Evolutionary conservation across 345 rosid species (phyloP).

Genomic region (Cardamine occulta): DNA sequence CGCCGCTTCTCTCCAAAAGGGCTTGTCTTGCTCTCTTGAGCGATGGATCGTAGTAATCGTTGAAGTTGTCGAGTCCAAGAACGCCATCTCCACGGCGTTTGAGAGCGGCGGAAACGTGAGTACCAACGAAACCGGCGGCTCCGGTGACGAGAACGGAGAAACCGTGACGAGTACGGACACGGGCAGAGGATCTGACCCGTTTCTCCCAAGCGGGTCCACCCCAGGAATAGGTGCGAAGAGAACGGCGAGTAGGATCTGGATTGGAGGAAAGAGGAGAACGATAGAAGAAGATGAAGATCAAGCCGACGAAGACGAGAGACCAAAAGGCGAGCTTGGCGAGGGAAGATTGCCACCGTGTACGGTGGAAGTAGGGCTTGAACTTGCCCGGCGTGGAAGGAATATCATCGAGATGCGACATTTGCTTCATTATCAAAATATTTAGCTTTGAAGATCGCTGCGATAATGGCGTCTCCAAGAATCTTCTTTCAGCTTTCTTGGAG

Average conservation of each 20-base stretch:
- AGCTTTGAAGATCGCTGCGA: not conserved
- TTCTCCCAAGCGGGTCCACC: conserved; percentile 51
- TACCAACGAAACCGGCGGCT: conserved; percentile 65
- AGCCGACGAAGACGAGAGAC: conserved; percentile 73
- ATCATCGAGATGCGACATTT: conserved; percentile 72
- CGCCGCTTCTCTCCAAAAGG: conserved; percentile 49
- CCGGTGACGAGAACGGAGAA: conserved; percentile 57
- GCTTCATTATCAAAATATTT: conserved; percentile 1
- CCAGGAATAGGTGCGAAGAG: conserved; percentile 40
- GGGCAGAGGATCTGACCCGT: conserved; percentile 47
- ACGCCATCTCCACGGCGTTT: conserved; percentile 60
- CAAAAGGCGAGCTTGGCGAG: conserved; percentile 84
- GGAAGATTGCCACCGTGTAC: conserved; percentile 77
- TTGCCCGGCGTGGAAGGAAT: conserved; percentile 87
- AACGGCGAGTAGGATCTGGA: conserved; percentile 49
- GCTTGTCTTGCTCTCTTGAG: conserved; percentile 51
- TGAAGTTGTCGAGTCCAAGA: conserved; percentile 60
- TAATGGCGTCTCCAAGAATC: conserved; percentile 45
- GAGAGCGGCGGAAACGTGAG: conserved; percentile 54
- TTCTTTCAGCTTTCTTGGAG: conserved; percentile 49
- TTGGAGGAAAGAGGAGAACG: conserved; percentile 66
- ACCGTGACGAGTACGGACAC: conserved; percentile 46
- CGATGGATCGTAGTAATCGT: conserved; percentile 55
- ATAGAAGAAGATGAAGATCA: conserved; percentile 83
- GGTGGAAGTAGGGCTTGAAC: conserved; percentile 79